Percentiles rank a stretch among this genome's conserved stretches.
Evolutionary conservation across 352 stramenopile species (phyloP).

Genomic region (Pythium rhizo-oryzae): DNA sequence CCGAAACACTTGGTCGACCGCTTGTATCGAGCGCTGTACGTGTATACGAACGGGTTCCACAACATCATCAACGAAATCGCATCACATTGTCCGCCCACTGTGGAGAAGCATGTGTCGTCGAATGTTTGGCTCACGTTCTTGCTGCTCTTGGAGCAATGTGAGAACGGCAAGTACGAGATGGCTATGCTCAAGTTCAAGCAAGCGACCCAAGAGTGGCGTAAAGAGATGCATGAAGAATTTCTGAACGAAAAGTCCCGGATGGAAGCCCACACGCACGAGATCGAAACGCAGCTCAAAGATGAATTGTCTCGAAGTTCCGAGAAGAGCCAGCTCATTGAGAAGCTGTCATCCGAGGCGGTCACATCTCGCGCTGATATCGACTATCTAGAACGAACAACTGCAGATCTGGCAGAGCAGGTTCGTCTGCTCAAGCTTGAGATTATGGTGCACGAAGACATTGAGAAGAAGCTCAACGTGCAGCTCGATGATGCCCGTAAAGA

Average conservation of each 20-base stretch:
- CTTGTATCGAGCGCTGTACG: slow-evolving; percentile 79
- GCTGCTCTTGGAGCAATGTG: slow-evolving; percentile 76
- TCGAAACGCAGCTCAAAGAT: slow-evolving; percentile 36
- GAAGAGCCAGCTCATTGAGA: slow-evolving; percentile 55
- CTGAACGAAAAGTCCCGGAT: slow-evolving; percentile 41
- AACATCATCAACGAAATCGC: slow-evolving; percentile 85
- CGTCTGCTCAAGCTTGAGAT: slow-evolving; percentile 69
- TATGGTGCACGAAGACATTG: slow-evolving; percentile 66
- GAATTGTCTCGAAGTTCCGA: slow-evolving; percentile 42
- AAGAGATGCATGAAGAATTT: slow-evolving; percentile 55
- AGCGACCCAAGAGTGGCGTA: slow-evolving; percentile 53
- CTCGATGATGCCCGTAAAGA: slow-evolving; percentile 60
- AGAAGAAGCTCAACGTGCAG: slow-evolving; percentile 61
- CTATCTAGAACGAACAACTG: slow-evolving; percentile 40
- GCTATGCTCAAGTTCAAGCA: slow-evolving; percentile 88
- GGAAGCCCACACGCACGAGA: slow-evolving; percentile 33
- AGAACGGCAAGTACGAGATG: slow-evolving; percentile 85
- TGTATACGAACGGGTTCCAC: slow-evolving; percentile 87
- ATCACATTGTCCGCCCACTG: slow-evolving; percentile 57
- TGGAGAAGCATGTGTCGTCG: slow-evolving; percentile 78
- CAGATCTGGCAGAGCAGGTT: slow-evolving; percentile 45
- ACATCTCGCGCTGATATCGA: slow-evolving; percentile 43
- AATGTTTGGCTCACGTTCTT: slow-evolving; percentile 83
- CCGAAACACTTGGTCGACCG: slow-evolving; percentile 77
- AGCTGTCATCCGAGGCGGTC: slow-evolving; percentile 45